Evolutionary conservation across 208 protist species (phyloP).

Genomic region (Acanthamoeba healyi): DNA sequence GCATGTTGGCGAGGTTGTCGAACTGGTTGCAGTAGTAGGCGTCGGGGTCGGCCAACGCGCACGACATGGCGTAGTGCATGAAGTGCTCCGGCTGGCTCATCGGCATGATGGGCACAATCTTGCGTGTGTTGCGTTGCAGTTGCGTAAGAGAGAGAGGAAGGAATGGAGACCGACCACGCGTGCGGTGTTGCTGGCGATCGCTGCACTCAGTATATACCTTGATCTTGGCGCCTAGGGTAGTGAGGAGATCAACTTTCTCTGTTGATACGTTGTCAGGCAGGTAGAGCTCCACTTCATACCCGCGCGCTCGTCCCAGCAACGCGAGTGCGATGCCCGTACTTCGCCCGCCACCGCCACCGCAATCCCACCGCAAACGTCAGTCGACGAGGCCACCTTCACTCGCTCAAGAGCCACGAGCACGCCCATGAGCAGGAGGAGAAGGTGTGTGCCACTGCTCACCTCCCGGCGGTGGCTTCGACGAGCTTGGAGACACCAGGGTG

Average conservation of each 20-base stretch:
- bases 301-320: neutral
- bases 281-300: neutral
- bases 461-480: conserved; percentile 31
- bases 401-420: too few species aligned
- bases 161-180: too few species aligned
- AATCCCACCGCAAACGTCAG: too few species aligned
- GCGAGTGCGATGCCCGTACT: neutral
- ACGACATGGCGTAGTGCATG: conserved; percentile 77
- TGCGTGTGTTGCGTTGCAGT: too few species aligned
- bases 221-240: neutral
- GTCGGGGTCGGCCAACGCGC: conserved; percentile 50
- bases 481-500: conserved; percentile 42
- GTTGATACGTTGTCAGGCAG: neutral
- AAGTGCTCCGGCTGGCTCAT: conserved; percentile 3
- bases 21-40: conserved; percentile 88
- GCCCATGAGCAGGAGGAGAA: too few species aligned
- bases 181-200: too few species aligned
- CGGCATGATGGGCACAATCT: conserved; percentile 19
- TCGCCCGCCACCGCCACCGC: too few species aligned
- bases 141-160: too few species aligned
- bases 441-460: too few species aligned
- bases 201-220: neutral
- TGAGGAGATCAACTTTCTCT: neutral
- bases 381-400: too few species aligned
- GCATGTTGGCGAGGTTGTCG: conserved; percentile 86